Conservation (phyloP, 257 asterid species). For the Fraxinus pennsylvanica region DNA sequence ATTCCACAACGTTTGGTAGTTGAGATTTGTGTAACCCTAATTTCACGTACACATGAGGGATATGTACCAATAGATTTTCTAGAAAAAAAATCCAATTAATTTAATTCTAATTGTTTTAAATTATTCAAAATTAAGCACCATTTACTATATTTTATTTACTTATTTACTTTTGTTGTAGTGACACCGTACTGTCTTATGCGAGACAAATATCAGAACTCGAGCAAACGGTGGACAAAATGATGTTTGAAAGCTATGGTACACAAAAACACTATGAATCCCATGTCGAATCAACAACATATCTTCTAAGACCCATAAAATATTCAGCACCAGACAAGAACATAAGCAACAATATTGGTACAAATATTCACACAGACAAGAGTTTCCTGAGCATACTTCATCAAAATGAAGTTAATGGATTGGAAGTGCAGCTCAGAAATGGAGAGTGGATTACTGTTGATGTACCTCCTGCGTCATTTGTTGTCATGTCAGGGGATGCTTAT, state of each 20-base stretch:
- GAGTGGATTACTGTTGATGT: slow-evolving; percentile 52
- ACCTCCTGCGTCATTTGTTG: slow-evolving; percentile 50
- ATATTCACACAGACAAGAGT: slow-evolving; percentile 61
- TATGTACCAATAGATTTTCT: too few species aligned
- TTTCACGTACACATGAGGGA: too few species aligned
- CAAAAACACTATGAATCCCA: slow-evolving; percentile 47
- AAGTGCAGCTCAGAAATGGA: slow-evolving; percentile 52
- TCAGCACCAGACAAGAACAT: slow-evolving; percentile 29
- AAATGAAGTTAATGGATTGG: slow-evolving; percentile 54
- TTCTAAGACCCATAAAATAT: slow-evolving; percentile 48
- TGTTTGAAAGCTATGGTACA: slow-evolving; percentile 57
- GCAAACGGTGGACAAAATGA: slow-evolving; percentile 50
- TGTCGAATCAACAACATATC: slow-evolving; percentile 46
- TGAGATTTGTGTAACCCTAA: too few species aligned
- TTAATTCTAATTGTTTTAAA: too few species aligned
- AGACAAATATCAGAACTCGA: slow-evolving; percentile 50
- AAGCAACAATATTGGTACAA: slow-evolving; percentile 35
- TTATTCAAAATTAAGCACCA: too few species aligned
- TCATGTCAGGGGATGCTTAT: slow-evolving; percentile 69
- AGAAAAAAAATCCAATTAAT: too few species aligned
- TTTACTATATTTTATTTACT: neutral
- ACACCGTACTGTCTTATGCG: slow-evolving; percentile 39
- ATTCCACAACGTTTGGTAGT: too few species aligned
- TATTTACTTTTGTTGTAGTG: slow-evolving; percentile 31
- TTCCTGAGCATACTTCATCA: slow-evolving; percentile 57